These are phyloP conservation scores for Mycena filopes DNA, from an alignment of 768 basidiomycete genomes.

Conservation along the genomic window DNA sequence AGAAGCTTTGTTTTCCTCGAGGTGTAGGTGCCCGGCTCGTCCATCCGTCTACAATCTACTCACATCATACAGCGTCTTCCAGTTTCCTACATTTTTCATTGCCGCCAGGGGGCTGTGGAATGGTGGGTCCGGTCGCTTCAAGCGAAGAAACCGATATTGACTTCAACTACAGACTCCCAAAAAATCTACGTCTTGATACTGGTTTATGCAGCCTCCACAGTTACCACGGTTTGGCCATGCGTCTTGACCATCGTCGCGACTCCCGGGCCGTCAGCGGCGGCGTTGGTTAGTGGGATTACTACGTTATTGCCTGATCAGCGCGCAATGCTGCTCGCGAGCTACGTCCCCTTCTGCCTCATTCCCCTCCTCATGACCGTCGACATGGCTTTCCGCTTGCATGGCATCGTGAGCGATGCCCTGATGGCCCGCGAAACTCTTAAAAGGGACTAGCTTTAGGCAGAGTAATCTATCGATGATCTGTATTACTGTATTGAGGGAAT, in stretches of 20 bases:
- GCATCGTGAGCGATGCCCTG: conserved; percentile 43
- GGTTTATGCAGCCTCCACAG: conserved; percentile 80
- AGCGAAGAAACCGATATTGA: neutral
- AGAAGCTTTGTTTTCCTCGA: conserved; percentile 72
- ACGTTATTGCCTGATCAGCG: conserved; percentile 64
- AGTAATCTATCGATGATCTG: too few species aligned
- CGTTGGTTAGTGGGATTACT: conserved; percentile 37
- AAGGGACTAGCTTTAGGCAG: conserved; percentile 38
- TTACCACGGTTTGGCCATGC: conserved; percentile 82
- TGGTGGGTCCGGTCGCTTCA: conserved; percentile 46
- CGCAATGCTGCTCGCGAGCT: conserved; percentile 69
- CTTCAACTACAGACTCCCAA: conserved; percentile 52
- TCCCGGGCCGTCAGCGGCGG: conserved; percentile 45
- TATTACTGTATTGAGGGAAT: too few species aligned
- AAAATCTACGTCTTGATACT: conserved; percentile 72
- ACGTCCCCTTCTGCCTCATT: conserved; percentile 80
- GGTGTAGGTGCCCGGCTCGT: conserved; percentile 53
- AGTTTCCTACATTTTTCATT: conserved; percentile 82
- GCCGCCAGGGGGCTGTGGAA: conserved; percentile 69
- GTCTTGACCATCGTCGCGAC: conserved; percentile 67
- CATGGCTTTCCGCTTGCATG: conserved; percentile 61
- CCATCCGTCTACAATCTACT: neutral
- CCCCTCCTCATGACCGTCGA: conserved; percentile 81
- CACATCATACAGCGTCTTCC: conserved; percentile 62
- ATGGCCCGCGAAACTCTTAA: conserved; percentile 41